Conservation (phyloP, 2,329 filamentous ascomycete genomes). For the Fusarium hainanense region DNA sequence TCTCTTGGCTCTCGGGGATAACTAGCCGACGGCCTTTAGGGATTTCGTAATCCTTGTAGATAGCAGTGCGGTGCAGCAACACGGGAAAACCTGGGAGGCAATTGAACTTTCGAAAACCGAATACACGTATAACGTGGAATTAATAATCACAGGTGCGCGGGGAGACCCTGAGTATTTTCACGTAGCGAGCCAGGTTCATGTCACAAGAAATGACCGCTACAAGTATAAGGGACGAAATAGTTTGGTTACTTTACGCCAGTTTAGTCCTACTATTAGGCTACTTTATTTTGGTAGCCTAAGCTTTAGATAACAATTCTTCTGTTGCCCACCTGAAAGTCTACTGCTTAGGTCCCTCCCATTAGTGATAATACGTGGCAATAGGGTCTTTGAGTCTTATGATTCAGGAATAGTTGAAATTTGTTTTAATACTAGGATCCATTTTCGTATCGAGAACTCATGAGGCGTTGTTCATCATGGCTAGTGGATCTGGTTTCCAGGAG, state of each 20-base stretch:
- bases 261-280: neutral
- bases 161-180: no score
- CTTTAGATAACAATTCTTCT: neutral
- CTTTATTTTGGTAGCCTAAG: neutral
- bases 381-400: neutral
- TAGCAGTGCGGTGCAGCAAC: no score
- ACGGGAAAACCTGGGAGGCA: no score
- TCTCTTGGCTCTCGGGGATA: neutral
- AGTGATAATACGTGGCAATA: neutral
- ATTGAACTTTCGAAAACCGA: no score
- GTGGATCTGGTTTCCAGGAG: constrained; percentile 12
- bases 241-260: neutral
- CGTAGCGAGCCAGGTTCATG: no score
- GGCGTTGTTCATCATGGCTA: constrained; percentile 15
- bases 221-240: neutral
- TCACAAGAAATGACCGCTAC: no score
- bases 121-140: no score
- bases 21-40: neutral
- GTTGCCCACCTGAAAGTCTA: neutral
- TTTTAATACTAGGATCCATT: neutral
- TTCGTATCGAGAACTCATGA: constrained; percentile 20
- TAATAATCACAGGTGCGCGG: no score
- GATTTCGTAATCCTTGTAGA: neutral
- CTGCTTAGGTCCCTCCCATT: neutral
- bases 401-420: neutral